Conservation (phyloP, 129 eudicot genomes). For the Lonicera japonica region DNA sequence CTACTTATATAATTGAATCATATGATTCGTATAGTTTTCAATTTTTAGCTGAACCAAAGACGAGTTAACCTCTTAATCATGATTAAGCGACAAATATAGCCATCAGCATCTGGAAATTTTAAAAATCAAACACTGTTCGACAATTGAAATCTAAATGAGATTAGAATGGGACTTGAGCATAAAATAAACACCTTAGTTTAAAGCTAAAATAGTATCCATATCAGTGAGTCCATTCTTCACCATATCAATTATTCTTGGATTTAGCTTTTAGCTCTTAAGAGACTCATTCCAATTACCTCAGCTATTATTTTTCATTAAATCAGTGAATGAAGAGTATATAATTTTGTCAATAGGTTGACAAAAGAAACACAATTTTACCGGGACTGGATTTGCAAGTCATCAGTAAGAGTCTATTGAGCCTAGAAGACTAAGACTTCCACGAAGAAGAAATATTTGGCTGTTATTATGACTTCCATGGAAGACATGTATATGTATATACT, state of each 20-base stretch:
- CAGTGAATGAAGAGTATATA: background rate
- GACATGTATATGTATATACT: background rate
- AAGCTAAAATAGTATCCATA: too few relatives aligned
- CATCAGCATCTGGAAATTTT: too few relatives aligned
- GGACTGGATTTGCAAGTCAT: background rate
- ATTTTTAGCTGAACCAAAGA: too few relatives aligned
- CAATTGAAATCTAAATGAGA: too few relatives aligned
- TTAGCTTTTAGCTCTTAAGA: background rate
- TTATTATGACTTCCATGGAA: background rate
- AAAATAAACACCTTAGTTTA: too few relatives aligned
- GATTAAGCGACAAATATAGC: too few relatives aligned
- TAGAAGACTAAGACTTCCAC: constrained; percentile 9
- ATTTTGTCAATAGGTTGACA: background rate
- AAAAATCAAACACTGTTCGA: too few relatives aligned
- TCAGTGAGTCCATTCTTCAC: background rate
- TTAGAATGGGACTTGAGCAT: too few relatives aligned
- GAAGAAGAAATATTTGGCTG: constrained; percentile 9
- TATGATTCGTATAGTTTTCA: too few relatives aligned
- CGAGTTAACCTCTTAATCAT: too few relatives aligned
- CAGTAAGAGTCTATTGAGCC: constrained; percentile 5
- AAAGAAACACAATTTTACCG: background rate
- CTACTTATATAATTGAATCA: too few relatives aligned
- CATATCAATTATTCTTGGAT: background rate
- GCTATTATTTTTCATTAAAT: constrained; percentile 2
- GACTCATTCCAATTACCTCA: background rate